Base-by-base conservation (phyloP, 1,284 basidiomycete genomes). In the Naganishia liquefaciens region DNA sequence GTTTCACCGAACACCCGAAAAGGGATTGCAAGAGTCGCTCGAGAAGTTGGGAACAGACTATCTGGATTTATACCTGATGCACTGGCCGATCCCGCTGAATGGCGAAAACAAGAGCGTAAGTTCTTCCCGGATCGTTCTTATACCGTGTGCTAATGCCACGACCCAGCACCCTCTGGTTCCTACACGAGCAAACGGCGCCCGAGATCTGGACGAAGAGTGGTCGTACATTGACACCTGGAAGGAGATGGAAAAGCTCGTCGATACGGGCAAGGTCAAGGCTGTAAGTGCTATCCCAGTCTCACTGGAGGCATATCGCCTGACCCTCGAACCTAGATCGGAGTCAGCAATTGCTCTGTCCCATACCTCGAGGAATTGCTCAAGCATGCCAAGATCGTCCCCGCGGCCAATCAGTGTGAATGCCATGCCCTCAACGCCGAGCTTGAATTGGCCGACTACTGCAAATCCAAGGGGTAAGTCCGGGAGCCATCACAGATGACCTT, bases 341-440 rank as follows among this genome's bases (percentile, higher is more conserved):
- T 93, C 28, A 87, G 85, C 54, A 88, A 84, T 73, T 86, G 88
- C 70, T 84, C 85, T 54, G 86, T 86, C 71, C 80, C 81, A 25
- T 84, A 89, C 68, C 82, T 87, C 27, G 88, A 92, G 53, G 87
- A 88, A 75, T 81, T 87, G 15, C 81, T 91, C 71, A 88, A 57
- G 68, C 66, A 72, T n/a, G 79, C 77, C 63, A 79, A 75, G 68
- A 79, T 81, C 74, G 76, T 80, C 70, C 83, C 83, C 40, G 90
- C 88, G 33, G 84, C 90, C 66, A 88, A 90, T 73, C 76, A 93
- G 75, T 88, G 93, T 60, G 92, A 93, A 74, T 83, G 93, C 37
- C 91, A 84, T 77, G 88, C 85, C 76, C 89, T 85, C 82, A 86
- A 88, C 75, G 88, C 91, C 21, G 91, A 94, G 76, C 87, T 87